Evolutionary conservation across 345 rosid species (phyloP).

Genomic region (Salix viminalis): DNA sequence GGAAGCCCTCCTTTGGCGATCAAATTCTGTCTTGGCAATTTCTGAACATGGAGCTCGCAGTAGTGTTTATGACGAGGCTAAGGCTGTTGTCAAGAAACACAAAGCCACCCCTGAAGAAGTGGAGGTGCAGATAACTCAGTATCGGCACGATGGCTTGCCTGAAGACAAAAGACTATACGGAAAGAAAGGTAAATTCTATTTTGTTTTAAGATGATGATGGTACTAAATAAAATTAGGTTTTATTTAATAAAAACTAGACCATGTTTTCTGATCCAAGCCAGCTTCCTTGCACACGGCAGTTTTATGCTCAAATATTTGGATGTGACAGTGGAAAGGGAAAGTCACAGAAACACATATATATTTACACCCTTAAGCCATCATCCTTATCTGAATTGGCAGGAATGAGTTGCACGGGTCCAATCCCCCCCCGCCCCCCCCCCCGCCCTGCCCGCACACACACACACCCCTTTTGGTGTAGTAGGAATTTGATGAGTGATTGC

Average conservation of each 20-base stretch:
- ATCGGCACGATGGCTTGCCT: constrained; percentile 64
- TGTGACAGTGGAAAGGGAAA: neutral
- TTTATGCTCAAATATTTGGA: neutral
- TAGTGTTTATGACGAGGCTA: constrained; percentile 88
- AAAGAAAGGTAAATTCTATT: constrained; percentile 54
- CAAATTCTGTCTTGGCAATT: constrained; percentile 79
- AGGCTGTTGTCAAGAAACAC: constrained; percentile 79
- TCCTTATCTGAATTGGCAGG: neutral
- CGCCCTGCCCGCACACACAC: no score
- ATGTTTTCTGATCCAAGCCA: no score
- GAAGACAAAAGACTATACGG: constrained; percentile 72
- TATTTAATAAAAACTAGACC: no score
- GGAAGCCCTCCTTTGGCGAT: constrained; percentile 89
- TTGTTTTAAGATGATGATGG: neutral
- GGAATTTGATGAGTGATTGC: neutral
- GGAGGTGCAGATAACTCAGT: constrained; percentile 66
- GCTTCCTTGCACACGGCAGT: no score
- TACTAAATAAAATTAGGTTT: neutral
- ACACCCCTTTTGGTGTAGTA: neutral
- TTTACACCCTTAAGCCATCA: neutral
- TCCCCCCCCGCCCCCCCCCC: no score
- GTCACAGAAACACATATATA: neutral
- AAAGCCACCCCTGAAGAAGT: constrained; percentile 95
- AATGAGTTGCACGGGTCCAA: neutral
- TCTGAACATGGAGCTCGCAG: constrained; percentile 98